Base-by-base conservation (phyloP, 345 rosid species). In the Citrus trifoliata region DNA sequence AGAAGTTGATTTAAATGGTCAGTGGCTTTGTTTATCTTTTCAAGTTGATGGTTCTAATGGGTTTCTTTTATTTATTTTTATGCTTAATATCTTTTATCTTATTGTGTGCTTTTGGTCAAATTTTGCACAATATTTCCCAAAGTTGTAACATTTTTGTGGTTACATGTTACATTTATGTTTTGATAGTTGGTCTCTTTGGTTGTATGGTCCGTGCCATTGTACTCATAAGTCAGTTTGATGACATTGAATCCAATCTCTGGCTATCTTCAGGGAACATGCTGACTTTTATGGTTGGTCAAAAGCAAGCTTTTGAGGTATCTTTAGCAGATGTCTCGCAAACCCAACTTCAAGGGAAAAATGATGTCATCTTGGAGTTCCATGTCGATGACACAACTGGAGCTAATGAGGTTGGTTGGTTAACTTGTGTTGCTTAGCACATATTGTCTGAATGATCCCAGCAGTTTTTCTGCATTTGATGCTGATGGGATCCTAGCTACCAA, bases 311-410 rank as follows among this genome's bases (percentile, higher is more conserved):
- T 89, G 99, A 96, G 83, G 88, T 90, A 24, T 94, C 98, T 3
- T 79, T 94, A 76, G 93, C 99, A 32, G 98, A 96, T 84, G 99
- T 96, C 70, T 84, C 97, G 0, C 99, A 96, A 69, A 90, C 97
- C 59, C 97, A 94, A 81, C 80, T 94, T 80, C 98, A 92, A 85
- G 98, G 98, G 72, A 94, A 96, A 81, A 91, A 91, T 82, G 98
- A 96, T 82, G 99, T 96, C 62, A 72, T 91, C 35, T 86, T 96
- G 89, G 95, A 96, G 92, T 96, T 96, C 87, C 99, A 96, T 79
- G 93, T 93, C 59, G 98, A 94, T 92, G 99, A 96, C 80, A 94
- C 97, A 16, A 88, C 98, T 74, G 98, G 99, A 80, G 99, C 97
- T 72, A 96, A 93, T 83, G 99, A 94, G 97, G 99, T 94, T 14